Base-by-base conservation (phyloP, 2,329 filamentous ascomycete genomes). In the Diplocarpon rosae region DNA sequence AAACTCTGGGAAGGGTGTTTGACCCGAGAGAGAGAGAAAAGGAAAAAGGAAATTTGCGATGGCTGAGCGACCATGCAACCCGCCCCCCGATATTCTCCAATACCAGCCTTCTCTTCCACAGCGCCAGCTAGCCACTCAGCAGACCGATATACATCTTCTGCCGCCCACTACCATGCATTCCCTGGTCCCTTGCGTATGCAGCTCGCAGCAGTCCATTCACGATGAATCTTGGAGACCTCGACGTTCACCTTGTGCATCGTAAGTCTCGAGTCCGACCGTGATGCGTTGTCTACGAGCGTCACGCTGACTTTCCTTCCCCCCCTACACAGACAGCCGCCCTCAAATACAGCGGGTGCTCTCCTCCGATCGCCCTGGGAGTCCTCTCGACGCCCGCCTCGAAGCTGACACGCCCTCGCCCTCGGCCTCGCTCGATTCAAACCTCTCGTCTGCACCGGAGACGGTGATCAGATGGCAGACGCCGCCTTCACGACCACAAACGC, bases 401-500 rank as follows among this genome's bases (percentile, higher is more conserved):
- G 47, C 53, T 32, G 52, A 55, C 17, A 40, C 37, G 20, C 20
- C 20, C 29, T 51, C 51, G 45, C 49, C 56, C 35, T 51, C 51
- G 45, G 48, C 56, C 35, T 57, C 57, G 15, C 37, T 51, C 36
- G 43, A 51, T 30, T 58, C 56, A 20, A 57, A 44, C 28, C 42
- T 37, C 28, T 14, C n/a, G 30, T 56, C 56, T 4, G 51, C 54
- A 15, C 48, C 52, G 14, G 44, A 34, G 24, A 60, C 58, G 16
- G 54, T 58, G 24, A 52, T 59, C 43, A 52, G 44, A 17, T 60
- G 54, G 56, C 35, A 51, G 14, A 59, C 54, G 39, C 54, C 56
- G 43, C 52, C 49, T 33, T 53, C 52, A 36, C 49, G 42, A 39
- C 32, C 15, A 28, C 40, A 34, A 20, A 52, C 45, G 29, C 50